These are phyloP conservation scores for Cryptosporidium meleagridis DNA, from an alignment of 169 alveolate genomes.

Conservation along the genomic window DNA sequence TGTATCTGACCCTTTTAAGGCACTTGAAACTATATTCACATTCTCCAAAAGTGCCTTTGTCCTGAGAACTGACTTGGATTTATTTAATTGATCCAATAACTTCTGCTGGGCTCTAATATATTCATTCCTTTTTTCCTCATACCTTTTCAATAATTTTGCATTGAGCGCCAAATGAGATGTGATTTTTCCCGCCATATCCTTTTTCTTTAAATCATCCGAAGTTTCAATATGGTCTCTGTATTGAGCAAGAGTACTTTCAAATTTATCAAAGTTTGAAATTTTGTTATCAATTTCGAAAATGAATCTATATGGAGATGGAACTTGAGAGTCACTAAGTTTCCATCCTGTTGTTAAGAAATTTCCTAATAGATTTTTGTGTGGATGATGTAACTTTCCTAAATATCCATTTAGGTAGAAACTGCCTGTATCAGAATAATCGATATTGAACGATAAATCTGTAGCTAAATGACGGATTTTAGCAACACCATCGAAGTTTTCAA, in stretches of 20 bases:
- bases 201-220: neutral
- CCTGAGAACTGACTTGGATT: constrained; percentile 7
- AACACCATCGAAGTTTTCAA: neutral
- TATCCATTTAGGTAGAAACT: constrained; percentile 12
- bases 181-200: neutral
- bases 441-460: neutral
- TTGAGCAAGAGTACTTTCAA: neutral
- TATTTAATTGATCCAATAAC: constrained; percentile 15
- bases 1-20: neutral
- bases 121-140: constrained; percentile 16
- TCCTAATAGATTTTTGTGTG: too few species aligned
- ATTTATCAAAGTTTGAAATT: neutral
- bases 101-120: constrained; percentile 7
- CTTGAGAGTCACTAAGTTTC: constrained; percentile 14
- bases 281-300: neutral
- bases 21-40: neutral
- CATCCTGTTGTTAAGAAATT: neutral
- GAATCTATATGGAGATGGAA: constrained; percentile 30
- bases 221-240: neutral
- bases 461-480: neutral
- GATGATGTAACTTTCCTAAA: neutral
- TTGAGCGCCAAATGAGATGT: neutral
- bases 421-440: constrained; percentile 10
- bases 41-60: neutral
- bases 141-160: neutral